These are phyloP conservation scores for Colletotrichum sp. DNA, from an alignment of 2,329 filamentous ascomycete species.

Conservation along the genomic window DNA sequence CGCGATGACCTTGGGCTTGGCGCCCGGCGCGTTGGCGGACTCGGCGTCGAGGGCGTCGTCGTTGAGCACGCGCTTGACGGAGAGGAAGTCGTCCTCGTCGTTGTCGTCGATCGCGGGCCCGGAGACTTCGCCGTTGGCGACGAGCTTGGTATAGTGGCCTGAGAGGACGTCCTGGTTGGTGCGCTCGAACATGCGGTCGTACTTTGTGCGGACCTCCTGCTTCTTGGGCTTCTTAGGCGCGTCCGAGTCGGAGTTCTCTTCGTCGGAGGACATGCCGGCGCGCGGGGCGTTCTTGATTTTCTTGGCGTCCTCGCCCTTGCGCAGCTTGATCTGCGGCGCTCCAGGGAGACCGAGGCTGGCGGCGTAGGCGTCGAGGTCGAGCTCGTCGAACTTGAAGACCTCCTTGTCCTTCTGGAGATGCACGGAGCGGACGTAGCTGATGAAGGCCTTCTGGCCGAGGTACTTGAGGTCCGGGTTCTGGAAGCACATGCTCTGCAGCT, in stretches of 20 bases:
- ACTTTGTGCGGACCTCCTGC: conserved; percentile 85
- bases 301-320: conserved; percentile 89
- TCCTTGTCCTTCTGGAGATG: conserved; percentile 92
- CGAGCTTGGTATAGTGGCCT: conserved; percentile 89
- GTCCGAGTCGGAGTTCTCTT: conserved; percentile 53
- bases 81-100: conserved; percentile 82
- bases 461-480: conserved; percentile 94
- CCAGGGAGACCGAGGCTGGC: conserved; percentile 87
- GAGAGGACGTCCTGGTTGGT: conserved; percentile 95
- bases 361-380: conserved; percentile 87
- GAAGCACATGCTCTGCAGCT: conserved; percentile 94
- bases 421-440: conserved; percentile 85
- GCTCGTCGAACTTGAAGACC: conserved; percentile 82
- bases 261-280: conserved; percentile 67
- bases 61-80: conserved; percentile 85
- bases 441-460: conserved; percentile 93
- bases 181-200: conserved; percentile 97
- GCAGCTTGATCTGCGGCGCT: conserved; percentile 89
- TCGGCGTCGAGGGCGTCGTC: conserved; percentile 67
- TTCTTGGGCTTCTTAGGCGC: conserved; percentile 67
- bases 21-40: conserved; percentile 41
- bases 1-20: conserved; percentile 63
- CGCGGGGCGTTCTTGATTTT: conserved; percentile 85
- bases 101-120: conserved; percentile 58
- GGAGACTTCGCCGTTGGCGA: conserved; percentile 62